These are phyloP conservation scores for Chlorophyllum brunneum DNA, from an alignment of 768 basidiomycete genomes.

Conservation along the genomic window DNA sequence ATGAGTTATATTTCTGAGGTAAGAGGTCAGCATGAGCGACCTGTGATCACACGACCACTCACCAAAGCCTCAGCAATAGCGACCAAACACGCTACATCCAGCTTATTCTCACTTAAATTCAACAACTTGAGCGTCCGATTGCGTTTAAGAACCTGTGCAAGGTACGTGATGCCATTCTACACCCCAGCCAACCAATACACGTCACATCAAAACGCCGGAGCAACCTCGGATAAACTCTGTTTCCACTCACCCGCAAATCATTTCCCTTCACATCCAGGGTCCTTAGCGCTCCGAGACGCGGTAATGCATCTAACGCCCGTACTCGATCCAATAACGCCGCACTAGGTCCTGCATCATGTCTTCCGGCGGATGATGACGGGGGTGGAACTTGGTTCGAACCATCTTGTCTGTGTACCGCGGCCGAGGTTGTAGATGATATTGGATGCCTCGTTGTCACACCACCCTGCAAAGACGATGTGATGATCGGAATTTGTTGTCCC, in stretches of 20 bases:
- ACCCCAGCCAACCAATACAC: too few species aligned
- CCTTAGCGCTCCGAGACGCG: slow-evolving; percentile 78
- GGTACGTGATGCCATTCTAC: slow-evolving; percentile 76
- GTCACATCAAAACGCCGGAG: slow-evolving; percentile 9
- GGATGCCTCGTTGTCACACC: slow-evolving; percentile 47
- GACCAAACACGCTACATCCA: slow-evolving; percentile 78
- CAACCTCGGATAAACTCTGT: background rate
- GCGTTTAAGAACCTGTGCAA: slow-evolving; percentile 93
- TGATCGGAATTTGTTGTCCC: slow-evolving; percentile 55
- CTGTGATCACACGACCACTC: slow-evolving; percentile 21
- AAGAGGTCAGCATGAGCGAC: background rate
- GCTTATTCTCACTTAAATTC: slow-evolving; percentile 91
- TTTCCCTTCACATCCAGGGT: slow-evolving; percentile 92
- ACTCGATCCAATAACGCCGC: slow-evolving; percentile 85
- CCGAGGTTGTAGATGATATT: slow-evolving; percentile 18
- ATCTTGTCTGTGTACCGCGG: background rate
- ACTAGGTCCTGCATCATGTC: slow-evolving; percentile 52
- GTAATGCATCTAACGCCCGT: slow-evolving; percentile 82
- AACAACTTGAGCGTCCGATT: slow-evolving; percentile 93
- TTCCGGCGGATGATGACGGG: background rate
- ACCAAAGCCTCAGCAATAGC: slow-evolving; percentile 88
- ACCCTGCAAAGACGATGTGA: slow-evolving; percentile 59
- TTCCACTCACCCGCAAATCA: slow-evolving; percentile 73
- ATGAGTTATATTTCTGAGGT: slow-evolving; percentile 94
- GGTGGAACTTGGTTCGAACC: background rate